Percentiles rank a stretch among this genome's conserved stretches.
Conservation (phyloP, 2,329 filamentous ascomycete species). For the Endothia cerciana region DNA sequence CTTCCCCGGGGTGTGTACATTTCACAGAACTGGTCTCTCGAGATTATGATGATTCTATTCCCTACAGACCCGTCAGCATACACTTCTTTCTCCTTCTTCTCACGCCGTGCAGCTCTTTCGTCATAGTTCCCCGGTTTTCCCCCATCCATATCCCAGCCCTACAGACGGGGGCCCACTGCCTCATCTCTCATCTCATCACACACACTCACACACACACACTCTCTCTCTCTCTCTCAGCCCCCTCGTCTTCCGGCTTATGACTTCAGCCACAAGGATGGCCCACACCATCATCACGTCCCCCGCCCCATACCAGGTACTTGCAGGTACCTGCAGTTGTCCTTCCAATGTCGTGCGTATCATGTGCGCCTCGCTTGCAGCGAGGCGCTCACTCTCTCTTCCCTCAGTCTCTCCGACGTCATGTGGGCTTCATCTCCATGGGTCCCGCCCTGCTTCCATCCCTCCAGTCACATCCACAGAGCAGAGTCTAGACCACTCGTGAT, state of each 20-base stretch:
- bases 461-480: constrained; percentile 10
- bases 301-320: constrained; percentile 24
- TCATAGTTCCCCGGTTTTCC: constrained; percentile 14
- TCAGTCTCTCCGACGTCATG: constrained; percentile 29
- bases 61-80: constrained; percentile 16
- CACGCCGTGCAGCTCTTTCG: constrained; percentile 17
- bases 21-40: constrained; percentile 10
- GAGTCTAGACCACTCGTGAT: constrained; percentile 18
- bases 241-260: constrained; percentile 21
- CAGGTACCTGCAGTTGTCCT: constrained; percentile 16
- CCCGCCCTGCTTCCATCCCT: not conserved
- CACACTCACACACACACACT: not conserved
- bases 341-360: not conserved
- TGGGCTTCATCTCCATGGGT: constrained; percentile 17
- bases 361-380: too few species aligned
- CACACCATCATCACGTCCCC: constrained; percentile 13
- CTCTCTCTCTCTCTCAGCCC: not conserved
- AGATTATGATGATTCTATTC: constrained; percentile 21
- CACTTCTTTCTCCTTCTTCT: not conserved
- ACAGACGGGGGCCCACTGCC: not conserved
- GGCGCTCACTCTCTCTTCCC: constrained; percentile 10
- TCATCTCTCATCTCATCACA: not conserved
- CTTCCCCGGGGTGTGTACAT: not conserved
- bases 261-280: constrained; percentile 24
- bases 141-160: constrained; percentile 19